phyloP scores from a whole-genome alignment of 768 basidiomycete genomes.

The Suillus ampliporus region DNA sequence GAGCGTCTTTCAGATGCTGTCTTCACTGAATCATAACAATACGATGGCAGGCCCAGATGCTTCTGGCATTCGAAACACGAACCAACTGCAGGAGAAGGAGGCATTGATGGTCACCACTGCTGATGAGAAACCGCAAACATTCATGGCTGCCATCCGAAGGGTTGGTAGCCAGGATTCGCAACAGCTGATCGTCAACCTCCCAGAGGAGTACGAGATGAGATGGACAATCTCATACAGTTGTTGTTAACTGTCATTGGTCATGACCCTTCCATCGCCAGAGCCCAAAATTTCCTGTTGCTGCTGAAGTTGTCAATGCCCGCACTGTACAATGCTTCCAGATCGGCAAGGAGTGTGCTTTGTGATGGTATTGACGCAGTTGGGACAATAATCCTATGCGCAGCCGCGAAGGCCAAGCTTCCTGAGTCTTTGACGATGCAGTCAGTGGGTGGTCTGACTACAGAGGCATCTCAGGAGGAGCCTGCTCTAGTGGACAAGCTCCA shows the following conservation, averaged over 20 bases:
- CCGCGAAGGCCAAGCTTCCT: slow-evolving; percentile 48
- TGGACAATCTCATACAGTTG: slow-evolving; percentile 72
- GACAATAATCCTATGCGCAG: slow-evolving; percentile 51
- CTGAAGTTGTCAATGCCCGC: slow-evolving; percentile 61
- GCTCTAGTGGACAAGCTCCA: slow-evolving; percentile 42
- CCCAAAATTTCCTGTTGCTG: slow-evolving; percentile 71
- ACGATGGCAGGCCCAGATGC: slow-evolving; percentile 53
- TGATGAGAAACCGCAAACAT: slow-evolving; percentile 76
- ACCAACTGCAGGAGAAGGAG: slow-evolving; percentile 69
- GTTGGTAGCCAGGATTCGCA: slow-evolving; percentile 45
- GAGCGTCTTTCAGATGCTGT: slow-evolving; percentile 62
- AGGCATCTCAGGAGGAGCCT: slow-evolving; percentile 28
- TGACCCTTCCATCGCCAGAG: slow-evolving; percentile 66
- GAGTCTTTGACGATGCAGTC: slow-evolving; percentile 34
- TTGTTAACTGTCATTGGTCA: slow-evolving; percentile 84
- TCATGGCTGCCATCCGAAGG: slow-evolving; percentile 59
- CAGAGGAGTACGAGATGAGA: slow-evolving; percentile 61
- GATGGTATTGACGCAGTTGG: slow-evolving; percentile 77
- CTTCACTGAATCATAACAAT: slow-evolving; percentile 54
- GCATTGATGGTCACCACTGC: slow-evolving; percentile 70
- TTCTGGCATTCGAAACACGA: slow-evolving; percentile 70
- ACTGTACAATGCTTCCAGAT: slow-evolving; percentile 60
- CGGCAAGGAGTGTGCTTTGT: slow-evolving; percentile 58
- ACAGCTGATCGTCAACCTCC: slow-evolving; percentile 51
- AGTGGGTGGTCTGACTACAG: slow-evolving; percentile 21